These are phyloP conservation scores for Wallacemonas collosoma DNA, from an alignment of 208 protist genomes.

Conservation along the genomic window DNA sequence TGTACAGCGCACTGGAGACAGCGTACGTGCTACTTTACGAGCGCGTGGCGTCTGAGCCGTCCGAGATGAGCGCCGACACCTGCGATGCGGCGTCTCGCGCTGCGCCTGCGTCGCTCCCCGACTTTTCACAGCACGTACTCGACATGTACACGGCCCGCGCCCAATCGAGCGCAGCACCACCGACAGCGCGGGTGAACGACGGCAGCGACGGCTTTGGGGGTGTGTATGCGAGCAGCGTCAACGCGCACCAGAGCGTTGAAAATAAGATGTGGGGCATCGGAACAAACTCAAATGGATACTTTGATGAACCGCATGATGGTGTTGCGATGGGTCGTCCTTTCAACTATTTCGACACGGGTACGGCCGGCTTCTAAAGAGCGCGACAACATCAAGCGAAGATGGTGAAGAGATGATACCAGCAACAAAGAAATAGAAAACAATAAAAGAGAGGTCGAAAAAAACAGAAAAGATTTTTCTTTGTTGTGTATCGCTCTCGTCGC, in stretches of 20 bases:
- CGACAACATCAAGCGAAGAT: neutral
- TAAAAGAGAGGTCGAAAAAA: neutral
- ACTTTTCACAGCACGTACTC: neutral
- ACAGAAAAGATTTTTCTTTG: neutral
- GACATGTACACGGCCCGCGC: neutral
- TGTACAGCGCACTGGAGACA: conserved; percentile 52
- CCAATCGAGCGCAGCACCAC: no score
- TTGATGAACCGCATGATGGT: conserved; percentile 4
- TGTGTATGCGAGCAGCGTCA: neutral
- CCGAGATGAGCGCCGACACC: no score
- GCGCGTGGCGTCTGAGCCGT: conserved; percentile 11
- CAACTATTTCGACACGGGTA: conserved; percentile 7
- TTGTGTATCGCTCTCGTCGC: neutral
- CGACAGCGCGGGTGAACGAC: neutral
- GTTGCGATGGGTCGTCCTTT: conserved; percentile 5
- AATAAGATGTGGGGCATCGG: neutral
- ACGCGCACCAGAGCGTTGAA: neutral
- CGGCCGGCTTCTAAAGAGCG: neutral
- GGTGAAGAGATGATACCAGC: no score
- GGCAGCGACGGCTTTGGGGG: neutral
- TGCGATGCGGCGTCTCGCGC: no score
- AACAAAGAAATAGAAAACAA: no score
- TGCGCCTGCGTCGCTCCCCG: neutral
- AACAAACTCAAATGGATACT: neutral
- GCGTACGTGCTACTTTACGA: conserved; percentile 71